These are phyloP conservation scores for Albugo candida DNA, from an alignment of 352 stramenopile species.

Conservation along the genomic window DNA sequence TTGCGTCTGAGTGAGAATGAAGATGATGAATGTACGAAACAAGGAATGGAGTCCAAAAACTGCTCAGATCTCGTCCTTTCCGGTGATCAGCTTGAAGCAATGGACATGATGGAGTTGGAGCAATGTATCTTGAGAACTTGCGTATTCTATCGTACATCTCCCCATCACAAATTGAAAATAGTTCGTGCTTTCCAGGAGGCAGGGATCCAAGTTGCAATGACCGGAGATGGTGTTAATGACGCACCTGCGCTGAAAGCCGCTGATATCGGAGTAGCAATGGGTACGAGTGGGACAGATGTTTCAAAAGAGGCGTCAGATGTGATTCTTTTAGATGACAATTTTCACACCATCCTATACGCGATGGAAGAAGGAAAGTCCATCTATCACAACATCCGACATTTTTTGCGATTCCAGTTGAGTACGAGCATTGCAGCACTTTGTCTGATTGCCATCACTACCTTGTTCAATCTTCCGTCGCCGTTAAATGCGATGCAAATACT, in stretches of 20 bases:
- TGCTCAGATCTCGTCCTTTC: constrained; percentile 46
- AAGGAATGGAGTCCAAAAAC: background rate
- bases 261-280: constrained; percentile 96
- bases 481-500: constrained; percentile 93
- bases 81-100: constrained; percentile 76
- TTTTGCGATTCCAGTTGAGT: constrained; percentile 92
- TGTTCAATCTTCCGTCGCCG: constrained; percentile 47
- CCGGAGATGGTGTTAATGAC: constrained; percentile 99
- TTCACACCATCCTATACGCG: constrained; percentile 88
- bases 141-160: constrained; percentile 91
- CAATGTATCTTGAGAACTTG: constrained; percentile 76
- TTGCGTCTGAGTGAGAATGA: constrained; percentile 23
- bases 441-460: constrained; percentile 43
- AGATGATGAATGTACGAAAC: constrained; percentile 5
- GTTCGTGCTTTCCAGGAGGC: constrained; percentile 82
- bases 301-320: constrained; percentile 97
- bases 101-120: constrained; percentile 66
- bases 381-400: constrained; percentile 94
- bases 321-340: constrained; percentile 96
- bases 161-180: constrained; percentile 92
- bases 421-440: constrained; percentile 88
- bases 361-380: constrained; percentile 91
- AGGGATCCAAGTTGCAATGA: constrained; percentile 87
- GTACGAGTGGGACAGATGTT: constrained; percentile 92
- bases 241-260: constrained; percentile 91